Conservation (phyloP, 441 rosid species). For the Kokia cookei region DNA sequence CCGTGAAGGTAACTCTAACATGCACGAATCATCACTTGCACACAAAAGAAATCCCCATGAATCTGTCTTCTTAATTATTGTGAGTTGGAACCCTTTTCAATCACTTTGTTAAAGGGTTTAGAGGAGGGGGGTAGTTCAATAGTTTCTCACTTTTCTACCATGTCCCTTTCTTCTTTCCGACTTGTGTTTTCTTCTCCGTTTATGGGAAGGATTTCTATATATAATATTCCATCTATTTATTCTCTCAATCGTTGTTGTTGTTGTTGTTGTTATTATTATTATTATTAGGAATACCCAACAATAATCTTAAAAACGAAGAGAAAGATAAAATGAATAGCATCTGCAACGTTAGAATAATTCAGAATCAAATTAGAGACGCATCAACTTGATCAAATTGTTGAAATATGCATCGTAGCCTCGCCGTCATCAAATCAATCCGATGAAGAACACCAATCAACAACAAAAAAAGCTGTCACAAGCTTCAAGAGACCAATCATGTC, state of each 20-base stretch:
- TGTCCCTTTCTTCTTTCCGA: background rate
- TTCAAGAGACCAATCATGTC: fast-evolving
- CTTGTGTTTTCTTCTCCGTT: background rate
- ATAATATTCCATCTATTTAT: background rate
- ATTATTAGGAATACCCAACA: no score
- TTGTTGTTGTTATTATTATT: no score
- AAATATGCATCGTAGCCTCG: no score
- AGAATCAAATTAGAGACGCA: no score
- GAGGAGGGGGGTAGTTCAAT: background rate
- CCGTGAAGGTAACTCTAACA: background rate
- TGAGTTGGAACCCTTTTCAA: background rate
- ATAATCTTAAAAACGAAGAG: no score
- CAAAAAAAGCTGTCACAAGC: fast-evolving
- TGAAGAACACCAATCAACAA: no score
- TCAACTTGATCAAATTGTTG: no score
- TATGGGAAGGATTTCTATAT: background rate
- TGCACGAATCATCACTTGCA: background rate
- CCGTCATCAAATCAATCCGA: no score
- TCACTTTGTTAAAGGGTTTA: background rate
- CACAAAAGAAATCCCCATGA: background rate
- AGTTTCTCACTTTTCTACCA: background rate
- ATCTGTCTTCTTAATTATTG: background rate
- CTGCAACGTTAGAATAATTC: no score
- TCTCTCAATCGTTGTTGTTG: no score
- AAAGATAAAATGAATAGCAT: no score